Evolutionary conservation across 2,329 filamentous ascomycete genomes (phyloP), one percentile per base, ranked within the genome.

Genomic region (Aspergillus melleus): DNA sequence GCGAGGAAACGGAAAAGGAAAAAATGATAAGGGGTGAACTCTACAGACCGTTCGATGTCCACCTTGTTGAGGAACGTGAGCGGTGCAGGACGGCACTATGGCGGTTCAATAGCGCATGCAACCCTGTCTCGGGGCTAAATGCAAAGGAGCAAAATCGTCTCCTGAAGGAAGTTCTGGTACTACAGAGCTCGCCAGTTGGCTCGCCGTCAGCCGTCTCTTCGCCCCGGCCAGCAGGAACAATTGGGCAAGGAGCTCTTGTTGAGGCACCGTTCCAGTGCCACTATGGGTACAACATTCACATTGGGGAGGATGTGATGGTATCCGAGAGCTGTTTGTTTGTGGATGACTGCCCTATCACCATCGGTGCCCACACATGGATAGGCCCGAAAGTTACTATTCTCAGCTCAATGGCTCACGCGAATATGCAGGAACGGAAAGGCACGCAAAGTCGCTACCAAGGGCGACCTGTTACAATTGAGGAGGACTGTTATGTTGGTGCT

Each of bases 221-320:
- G 74, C 84, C 56, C 82, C 81, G 46, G 82, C 84, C 66, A 72
- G 61, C 64, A 80, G 57, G 90, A 85, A 58, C 84, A 24, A 84
- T 95, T 5, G 91, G 91, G n/a, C 84, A 88, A 16, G 86, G 89
- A 57, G 89, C 91, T 5, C 82, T 88, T 47, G 90, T 99, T 26
- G 92, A 96, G 70, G 87, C 90, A 2, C 94, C 94, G 0, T 98
- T 99, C 74, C 88, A 84, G 51, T 97, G 94, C 73, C 92, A 97
- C 70, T 97, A 97, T 70, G 95, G 95, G 0, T 98, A 96, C 79
- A 98, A 99, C 74, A 90, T 98, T 68, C 85, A 85, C 52, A 90
- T 99, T 66, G 93, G 91, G 12, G 89, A 93, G 67, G 88, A 95
- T 64, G 91, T 96, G 2, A 85, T 88, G 57, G 90, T 99, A 66